Conservation (phyloP, 2,329 filamentous ascomycete genomes). For the Fusarium sp. region DNA sequence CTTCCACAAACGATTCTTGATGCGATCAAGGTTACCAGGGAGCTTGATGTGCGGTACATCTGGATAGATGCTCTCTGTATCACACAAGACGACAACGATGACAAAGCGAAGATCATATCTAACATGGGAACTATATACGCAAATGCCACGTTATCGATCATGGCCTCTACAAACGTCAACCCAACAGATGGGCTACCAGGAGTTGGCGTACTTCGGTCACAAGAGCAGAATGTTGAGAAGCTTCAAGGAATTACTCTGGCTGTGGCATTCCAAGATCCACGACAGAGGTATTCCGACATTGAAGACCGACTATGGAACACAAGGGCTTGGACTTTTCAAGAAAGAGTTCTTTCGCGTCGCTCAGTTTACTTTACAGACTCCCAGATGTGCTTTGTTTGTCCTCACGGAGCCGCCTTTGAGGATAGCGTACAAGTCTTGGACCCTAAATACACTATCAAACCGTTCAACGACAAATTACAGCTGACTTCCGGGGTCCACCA, state of each 20-base stretch:
- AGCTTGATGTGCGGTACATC: constrained; percentile 20
- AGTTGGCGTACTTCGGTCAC: neutral
- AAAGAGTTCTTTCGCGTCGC: constrained; percentile 19
- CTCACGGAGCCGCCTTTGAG: constrained; percentile 16
- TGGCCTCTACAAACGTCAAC: constrained; percentile 25
- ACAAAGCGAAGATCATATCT: constrained; percentile 21
- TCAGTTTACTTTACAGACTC: constrained; percentile 23
- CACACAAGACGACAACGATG: constrained; percentile 17
- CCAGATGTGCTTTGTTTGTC: constrained; percentile 29
- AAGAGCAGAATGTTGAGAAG: neutral
- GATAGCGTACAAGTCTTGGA: neutral
- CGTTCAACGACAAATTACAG: constrained; percentile 11
- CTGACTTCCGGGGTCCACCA: constrained; percentile 6
- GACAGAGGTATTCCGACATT: constrained; percentile 3
- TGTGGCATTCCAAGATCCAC: constrained; percentile 12
- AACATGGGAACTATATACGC: constrained; percentile 28
- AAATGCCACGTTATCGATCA: constrained; percentile 19
- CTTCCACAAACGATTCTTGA: constrained; percentile 29
- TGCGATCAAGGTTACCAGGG: constrained; percentile 9
- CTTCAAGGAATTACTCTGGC: constrained; percentile 14
- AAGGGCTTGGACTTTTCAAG: constrained; percentile 26
- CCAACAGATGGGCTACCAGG: constrained; percentile 21
- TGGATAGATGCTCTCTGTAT: constrained; percentile 34
- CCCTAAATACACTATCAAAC: neutral
- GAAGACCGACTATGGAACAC: constrained; percentile 26